phyloP scores from a whole-genome alignment of 257 asterid genomes.

The Parsonsia alboflavescens region DNA sequence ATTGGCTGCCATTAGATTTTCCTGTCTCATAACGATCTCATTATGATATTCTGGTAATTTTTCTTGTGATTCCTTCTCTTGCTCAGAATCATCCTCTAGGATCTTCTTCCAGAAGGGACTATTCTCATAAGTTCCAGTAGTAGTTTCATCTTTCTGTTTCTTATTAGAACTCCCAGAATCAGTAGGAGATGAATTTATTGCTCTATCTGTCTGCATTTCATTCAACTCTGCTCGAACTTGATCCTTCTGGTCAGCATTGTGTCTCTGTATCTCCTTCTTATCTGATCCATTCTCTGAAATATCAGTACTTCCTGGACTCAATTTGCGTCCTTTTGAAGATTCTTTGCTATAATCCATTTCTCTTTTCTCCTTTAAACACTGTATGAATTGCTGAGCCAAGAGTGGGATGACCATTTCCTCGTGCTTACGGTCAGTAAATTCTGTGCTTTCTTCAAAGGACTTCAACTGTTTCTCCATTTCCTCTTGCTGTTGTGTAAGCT shows the following conservation, averaged over 20 bases:
- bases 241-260: constrained; percentile 5
- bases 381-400: constrained; percentile 16
- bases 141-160: constrained; percentile 8
- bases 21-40: constrained; percentile 20
- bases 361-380: constrained; percentile 17
- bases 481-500: constrained; percentile 20
- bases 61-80: constrained; percentile 16
- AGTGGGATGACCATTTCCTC: constrained; percentile 8
- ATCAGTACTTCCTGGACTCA: background rate
- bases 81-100: constrained; percentile 26
- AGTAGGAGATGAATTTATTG: constrained; percentile 19
- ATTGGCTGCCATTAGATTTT: constrained; percentile 24
- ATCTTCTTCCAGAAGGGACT: constrained; percentile 29
- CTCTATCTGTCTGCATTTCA: constrained; percentile 5
- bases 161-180: constrained; percentile 18
- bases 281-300: constrained; percentile 3
- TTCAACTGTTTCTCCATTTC: constrained; percentile 23
- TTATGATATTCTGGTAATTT: constrained; percentile 10
- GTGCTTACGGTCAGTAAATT: constrained; percentile 7
- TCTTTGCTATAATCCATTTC: constrained; percentile 9
- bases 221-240: constrained; percentile 13
- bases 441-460: constrained; percentile 9
- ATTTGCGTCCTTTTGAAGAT: constrained; percentile 9
- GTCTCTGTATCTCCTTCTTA: background rate
- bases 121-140: constrained; percentile 20